Evolutionary conservation across 2,329 filamentous ascomycete species (phyloP).

Genomic region (Pseudogymnoascus sp.): DNA sequence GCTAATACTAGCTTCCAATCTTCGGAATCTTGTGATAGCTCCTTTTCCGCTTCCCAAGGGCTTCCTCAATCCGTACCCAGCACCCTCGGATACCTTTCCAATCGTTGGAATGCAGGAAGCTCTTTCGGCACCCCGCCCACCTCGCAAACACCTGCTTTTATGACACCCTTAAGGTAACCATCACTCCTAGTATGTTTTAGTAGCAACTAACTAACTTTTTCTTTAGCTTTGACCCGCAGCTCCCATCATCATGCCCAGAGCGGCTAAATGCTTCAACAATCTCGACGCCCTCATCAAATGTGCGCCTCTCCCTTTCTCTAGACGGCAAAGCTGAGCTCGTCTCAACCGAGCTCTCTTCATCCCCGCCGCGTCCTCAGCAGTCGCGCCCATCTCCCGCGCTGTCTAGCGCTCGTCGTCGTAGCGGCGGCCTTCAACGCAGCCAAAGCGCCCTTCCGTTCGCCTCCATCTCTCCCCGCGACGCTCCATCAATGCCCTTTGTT

Average conservation of each 20-base stretch:
- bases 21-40: background rate
- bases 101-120: slow-evolving; percentile 46
- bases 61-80: slow-evolving; percentile 23
- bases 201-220: background rate
- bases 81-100: slow-evolving; percentile 34
- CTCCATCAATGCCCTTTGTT: slow-evolving; percentile 27
- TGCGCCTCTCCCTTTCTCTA: slow-evolving; percentile 74
- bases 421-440: slow-evolving; percentile 56
- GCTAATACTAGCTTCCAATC: slow-evolving; percentile 2
- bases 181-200: slow-evolving; percentile 15
- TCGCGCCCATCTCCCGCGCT: slow-evolving; percentile 41
- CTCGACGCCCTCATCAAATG: slow-evolving; percentile 24
- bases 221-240: slow-evolving; percentile 18
- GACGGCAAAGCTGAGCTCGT: slow-evolving; percentile 88
- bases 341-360: slow-evolving; percentile 57
- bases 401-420: slow-evolving; percentile 33
- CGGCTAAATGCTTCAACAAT: slow-evolving; percentile 17
- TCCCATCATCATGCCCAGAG: slow-evolving; percentile 26
- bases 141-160: slow-evolving; percentile 23
- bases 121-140: slow-evolving; percentile 44
- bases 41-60: slow-evolving; percentile 9
- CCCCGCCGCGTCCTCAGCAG: slow-evolving; percentile 53
- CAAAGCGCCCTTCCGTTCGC: slow-evolving; percentile 52
- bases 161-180: slow-evolving; percentile 38
- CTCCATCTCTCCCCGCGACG: slow-evolving; percentile 48